Base-by-base conservation (phyloP, 192 early-diverging fungal species). In the Umbelopsis ramanniana region DNA sequence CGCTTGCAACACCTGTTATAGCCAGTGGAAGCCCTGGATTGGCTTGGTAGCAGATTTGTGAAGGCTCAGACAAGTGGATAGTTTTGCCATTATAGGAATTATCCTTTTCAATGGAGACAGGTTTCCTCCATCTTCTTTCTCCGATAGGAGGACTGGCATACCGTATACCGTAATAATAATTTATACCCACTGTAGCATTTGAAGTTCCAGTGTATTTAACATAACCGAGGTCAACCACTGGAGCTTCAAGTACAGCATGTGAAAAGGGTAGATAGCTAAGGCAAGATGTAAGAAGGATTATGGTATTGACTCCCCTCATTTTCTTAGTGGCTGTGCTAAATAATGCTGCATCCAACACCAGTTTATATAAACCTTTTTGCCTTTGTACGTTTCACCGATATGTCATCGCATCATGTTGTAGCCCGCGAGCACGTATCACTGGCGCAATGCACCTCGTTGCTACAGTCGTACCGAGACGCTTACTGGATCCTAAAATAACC, bases 131-230 rank as follows among this genome's bases (percentile, higher is more conserved):
- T 2, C 86, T 81, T 6, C 76, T 69, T 7, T 76, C 46, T 0
- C 68, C 76, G 0, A 81, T 47, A 14, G 86, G 86, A 4, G 86
- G 54, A 12, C 74, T 45, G 2, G 83, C 86, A 48, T 87, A 87
- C 1, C 82, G 85, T 45, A 87, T 87, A 3, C 86, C 85, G 43
- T 77, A 57, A 50, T 50, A 50, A 21, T 50, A 19, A 21, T 50
- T 50, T 17, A 50, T 50, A 17, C 48, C 6, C 0, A 15, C 15
- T 50, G 48, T 50, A 17, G 48, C 17, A 50, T 50, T 50, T 8
- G 15, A 10, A 2, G 6, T 50, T n/a, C 48, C 48, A 50, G 48
- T 50, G 48, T 50, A 50, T 15, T 50, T 50, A 15, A 50, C 48
- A 50, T 50, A 50, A n/a, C 48, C 48, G 5, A 50, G 48, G 6